A percentile compares a stretch with the other conserved stretches of the same genome.
Conservation (phyloP, 345 rosid genomes). For the Citrus australasica region DNA sequence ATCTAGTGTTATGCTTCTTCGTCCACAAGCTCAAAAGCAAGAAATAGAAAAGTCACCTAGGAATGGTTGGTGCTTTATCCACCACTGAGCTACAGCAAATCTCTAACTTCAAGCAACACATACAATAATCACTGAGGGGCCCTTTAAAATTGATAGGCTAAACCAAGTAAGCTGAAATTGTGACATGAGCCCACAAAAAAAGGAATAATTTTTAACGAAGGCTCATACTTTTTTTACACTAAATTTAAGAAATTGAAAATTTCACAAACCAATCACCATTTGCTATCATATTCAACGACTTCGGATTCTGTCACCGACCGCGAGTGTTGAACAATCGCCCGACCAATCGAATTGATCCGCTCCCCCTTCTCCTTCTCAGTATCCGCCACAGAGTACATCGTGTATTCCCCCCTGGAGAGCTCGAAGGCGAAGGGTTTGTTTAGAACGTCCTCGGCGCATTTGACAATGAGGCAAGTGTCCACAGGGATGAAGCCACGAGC, state of each 20-base stretch:
- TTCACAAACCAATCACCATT: not conserved
- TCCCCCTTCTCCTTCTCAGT: conserved; percentile 74
- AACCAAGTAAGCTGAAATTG: not conserved
- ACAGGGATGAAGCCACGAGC: conserved; percentile 73
- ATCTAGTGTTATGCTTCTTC: not conserved
- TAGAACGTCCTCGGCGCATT: conserved; percentile 77
- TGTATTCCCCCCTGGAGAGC: conserved; percentile 49
- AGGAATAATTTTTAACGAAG: no score
- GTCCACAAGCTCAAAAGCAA: not conserved
- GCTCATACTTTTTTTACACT: no score
- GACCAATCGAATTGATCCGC: conserved; percentile 82
- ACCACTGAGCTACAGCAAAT: not conserved
- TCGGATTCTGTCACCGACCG: conserved; percentile 73
- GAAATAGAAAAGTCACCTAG: not conserved
- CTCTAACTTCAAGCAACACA: not conserved
- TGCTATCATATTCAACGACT: conserved; percentile 58
- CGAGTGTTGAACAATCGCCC: conserved; percentile 78
- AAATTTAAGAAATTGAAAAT: no score
- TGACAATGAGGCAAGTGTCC: conserved; percentile 63
- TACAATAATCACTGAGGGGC: not conserved
- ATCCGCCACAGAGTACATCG: conserved; percentile 77
- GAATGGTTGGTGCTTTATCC: not conserved
- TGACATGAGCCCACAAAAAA: no score
- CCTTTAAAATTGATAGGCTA: not conserved
- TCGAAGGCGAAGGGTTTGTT: conserved; percentile 71